Percentiles rank a stretch among this genome's conserved stretches.
phyloP scores from a whole-genome alignment of 2,329 filamentous ascomycete species.

The Sphaerostilbella broomeana region DNA sequence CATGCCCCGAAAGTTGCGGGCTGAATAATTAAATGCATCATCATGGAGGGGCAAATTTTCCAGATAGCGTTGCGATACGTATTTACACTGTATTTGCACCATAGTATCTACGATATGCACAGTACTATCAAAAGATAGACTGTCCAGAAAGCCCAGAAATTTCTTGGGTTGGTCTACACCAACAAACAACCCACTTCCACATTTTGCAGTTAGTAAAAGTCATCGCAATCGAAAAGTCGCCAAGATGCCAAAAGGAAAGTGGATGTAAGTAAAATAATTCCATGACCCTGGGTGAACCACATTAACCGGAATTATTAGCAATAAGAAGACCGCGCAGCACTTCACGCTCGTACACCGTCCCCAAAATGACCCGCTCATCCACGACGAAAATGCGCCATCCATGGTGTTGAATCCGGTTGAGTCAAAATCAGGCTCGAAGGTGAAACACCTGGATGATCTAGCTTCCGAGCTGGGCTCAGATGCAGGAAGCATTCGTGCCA shows the following conservation, averaged over 20 bases:
- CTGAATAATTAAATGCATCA: constrained; percentile 33
- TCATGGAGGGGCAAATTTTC: constrained; percentile 46
- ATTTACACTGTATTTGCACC: constrained; percentile 24
- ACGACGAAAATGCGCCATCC: constrained; percentile 80
- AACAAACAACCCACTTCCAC: constrained; percentile 15
- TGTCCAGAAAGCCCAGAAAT: constrained; percentile 24
- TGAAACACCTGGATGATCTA: constrained; percentile 69
- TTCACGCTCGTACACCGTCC: constrained; percentile 93
- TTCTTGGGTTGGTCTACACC: constrained; percentile 15
- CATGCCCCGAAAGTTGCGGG: constrained; percentile 13
- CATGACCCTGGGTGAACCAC: background rate
- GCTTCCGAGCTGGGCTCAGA: constrained; percentile 67
- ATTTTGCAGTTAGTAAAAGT: constrained; percentile 4
- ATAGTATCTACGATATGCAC: constrained; percentile 14
- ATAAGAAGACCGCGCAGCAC: constrained; percentile 90
- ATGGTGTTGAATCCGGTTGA: constrained; percentile 77
- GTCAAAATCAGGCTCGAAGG: constrained; percentile 35
- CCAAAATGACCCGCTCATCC: constrained; percentile 94
- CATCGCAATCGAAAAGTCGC: constrained; percentile 15
- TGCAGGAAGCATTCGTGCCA: constrained; percentile 61
- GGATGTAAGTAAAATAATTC: constrained; percentile 43
- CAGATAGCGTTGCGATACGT: constrained; percentile 14
- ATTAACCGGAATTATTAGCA: constrained; percentile 27
- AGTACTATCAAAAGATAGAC: constrained; percentile 23
- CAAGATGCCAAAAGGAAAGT: constrained; percentile 70